These are phyloP conservation scores for Rhizopogon rudus DNA, from an alignment of 768 basidiomycete genomes.

Conservation along the genomic window DNA sequence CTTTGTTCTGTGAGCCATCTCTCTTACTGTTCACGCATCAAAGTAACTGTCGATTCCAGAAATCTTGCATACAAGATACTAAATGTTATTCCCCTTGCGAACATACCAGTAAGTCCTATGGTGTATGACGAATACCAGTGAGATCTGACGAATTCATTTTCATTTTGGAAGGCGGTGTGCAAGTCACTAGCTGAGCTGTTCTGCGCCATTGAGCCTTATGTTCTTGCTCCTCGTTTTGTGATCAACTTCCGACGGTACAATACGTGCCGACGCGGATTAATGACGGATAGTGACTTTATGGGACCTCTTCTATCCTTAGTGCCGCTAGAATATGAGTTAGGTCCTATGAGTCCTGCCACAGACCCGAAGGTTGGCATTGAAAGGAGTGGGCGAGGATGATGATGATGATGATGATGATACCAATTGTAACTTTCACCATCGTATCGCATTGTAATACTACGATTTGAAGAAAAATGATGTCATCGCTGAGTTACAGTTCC, in stretches of 20 bases:
- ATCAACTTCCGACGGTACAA: neutral
- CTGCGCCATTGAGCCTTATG: neutral
- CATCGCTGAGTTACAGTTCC: too few relatives aligned
- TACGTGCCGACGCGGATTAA: neutral
- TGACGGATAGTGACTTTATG: neutral
- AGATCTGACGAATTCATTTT: neutral
- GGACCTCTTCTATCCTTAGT: neutral
- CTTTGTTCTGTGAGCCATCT: slow-evolving; percentile 7
- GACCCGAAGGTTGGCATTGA: neutral
- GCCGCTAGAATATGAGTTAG: neutral
- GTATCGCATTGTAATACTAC: too few relatives aligned
- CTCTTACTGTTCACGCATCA: neutral
- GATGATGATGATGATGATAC: too few relatives aligned
- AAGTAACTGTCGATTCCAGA: neutral
- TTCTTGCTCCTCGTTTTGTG: neutral
- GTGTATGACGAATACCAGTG: neutral
- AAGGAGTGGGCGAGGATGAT: neutral
- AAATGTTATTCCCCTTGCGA: neutral
- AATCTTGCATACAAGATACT: slow-evolving; percentile 1
- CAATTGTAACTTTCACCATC: neutral
- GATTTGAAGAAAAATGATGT: slow-evolving; percentile 11
- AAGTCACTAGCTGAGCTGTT: neutral
- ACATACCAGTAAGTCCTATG: neutral
- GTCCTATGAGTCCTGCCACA: neutral
- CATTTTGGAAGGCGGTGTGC: neutral